These are phyloP conservation scores for Mucor velutinosus DNA, from an alignment of 371 early-diverging fungal species.

Conservation along the genomic window DNA sequence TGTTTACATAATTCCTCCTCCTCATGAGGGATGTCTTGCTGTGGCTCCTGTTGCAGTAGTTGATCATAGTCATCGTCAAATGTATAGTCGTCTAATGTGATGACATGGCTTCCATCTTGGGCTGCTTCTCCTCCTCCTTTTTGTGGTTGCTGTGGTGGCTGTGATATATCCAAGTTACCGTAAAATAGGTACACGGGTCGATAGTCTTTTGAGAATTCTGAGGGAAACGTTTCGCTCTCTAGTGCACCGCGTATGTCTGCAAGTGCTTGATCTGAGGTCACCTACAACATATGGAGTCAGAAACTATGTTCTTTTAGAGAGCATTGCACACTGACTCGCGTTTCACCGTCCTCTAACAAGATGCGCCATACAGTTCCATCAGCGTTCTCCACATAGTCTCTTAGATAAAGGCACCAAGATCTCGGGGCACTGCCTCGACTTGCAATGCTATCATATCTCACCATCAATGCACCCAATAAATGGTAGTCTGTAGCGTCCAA, in stretches of 20 bases:
- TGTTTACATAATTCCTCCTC: slow-evolving; percentile 35
- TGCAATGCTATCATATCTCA: slow-evolving; percentile 24
- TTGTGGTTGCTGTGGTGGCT: background rate
- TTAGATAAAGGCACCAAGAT: slow-evolving; percentile 42
- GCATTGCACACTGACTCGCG: background rate
- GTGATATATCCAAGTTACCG: slow-evolving; percentile 25
- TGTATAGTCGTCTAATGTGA: slow-evolving; percentile 42
- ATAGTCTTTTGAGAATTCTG: slow-evolving; percentile 25
- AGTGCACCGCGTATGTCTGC: slow-evolving; percentile 24
- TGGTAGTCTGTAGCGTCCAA: slow-evolving; percentile 30
- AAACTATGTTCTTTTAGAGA: background rate
- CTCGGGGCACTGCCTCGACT: slow-evolving; percentile 9
- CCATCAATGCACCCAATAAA: slow-evolving; percentile 45
- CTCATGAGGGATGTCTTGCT: slow-evolving; percentile 7
- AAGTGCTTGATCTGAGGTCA: slow-evolving; percentile 25
- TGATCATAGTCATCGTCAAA: slow-evolving; percentile 30
- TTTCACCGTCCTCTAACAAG: slow-evolving; percentile 17
- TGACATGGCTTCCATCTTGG: slow-evolving; percentile 4
- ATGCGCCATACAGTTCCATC: slow-evolving; percentile 43
- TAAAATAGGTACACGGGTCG: slow-evolving; percentile 49
- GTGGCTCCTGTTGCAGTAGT: background rate
- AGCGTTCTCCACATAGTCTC: slow-evolving; percentile 33
- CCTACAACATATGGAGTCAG: background rate
- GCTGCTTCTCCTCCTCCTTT: background rate
- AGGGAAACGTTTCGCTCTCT: background rate